Evolutionary conservation across 2,329 filamentous ascomycete species (phyloP).

Genomic region (Hymenoscyphus albidus): DNA sequence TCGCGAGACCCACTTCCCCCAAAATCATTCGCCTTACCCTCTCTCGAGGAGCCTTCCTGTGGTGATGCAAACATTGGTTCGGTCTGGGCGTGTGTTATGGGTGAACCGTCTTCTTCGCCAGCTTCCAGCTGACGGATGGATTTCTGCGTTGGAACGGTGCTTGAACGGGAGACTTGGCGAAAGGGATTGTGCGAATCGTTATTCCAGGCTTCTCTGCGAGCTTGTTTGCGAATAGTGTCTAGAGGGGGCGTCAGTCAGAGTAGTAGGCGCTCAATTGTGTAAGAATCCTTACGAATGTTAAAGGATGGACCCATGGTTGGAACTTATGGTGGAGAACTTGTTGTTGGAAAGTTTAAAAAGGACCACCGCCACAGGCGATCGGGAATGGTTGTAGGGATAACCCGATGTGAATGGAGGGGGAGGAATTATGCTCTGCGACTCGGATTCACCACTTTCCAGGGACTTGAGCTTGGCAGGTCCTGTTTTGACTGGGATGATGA

Average conservation of each 20-base stretch:
- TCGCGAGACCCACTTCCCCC: neutral
- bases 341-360: neutral
- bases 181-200: conserved; percentile 33
- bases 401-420: neutral
- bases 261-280: neutral
- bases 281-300: conserved; percentile 4
- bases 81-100: conserved; percentile 20
- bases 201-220: conserved; percentile 34
- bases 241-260: conserved; percentile 18
- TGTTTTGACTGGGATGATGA: neutral
- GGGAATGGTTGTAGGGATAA: neutral
- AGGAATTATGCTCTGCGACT: neutral
- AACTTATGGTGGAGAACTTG: neutral
- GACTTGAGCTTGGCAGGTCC: neutral
- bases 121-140: conserved; percentile 12
- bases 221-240: conserved; percentile 30
- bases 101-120: conserved; percentile 6
- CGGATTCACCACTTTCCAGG: neutral
- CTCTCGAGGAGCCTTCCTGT: neutral
- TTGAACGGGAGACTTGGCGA: conserved; percentile 24
- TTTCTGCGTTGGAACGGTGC: conserved; percentile 15
- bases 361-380: neutral
- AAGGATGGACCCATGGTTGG: neutral
- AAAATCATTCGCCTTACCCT: neutral
- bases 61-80: conserved; percentile 21